Base-by-base conservation (phyloP, 2,329 filamentous ascomycete species). In the Penicillium sp. region DNA sequence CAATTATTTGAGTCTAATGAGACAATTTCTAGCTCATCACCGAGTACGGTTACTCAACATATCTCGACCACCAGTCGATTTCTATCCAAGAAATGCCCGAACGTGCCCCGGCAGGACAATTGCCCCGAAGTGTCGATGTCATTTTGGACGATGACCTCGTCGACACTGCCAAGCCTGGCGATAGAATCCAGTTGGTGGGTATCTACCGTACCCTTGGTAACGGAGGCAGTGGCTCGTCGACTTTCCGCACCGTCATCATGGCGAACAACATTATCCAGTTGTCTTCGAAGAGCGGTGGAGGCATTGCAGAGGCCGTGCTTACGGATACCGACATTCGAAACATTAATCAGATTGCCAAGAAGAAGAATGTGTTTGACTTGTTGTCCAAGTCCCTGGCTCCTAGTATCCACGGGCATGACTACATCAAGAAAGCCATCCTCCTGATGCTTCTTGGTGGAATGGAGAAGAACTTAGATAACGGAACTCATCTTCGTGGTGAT, bases 61-160 rank as follows among this genome's bases (percentile, higher is more conserved):
- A 96, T 72, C 81, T 91, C 64, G 93, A 98, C 67, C 93, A 98
- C 66, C 93, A 98, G 69, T 95, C 88, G 15, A 88, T 98, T 53
- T 96, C 91, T 0, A 96, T 98, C 58, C 93, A 98, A 72, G 93
- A 98, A 74, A 98, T 98, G 93, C 93, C 93, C 0, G 93, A 98
- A 70, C 79, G 91, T 60, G 93, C 93, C 2, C 93, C 93, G 47
- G 91, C 93, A 52, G 93, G 93, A 46, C 93, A 97, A 75, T 79
- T 98, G 56, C 93, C 93, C 52, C 84, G 93, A 47, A 89, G 91
- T 49, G 93, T 98, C 17, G 93, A 98, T 70, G 90, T 97, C 13
- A 90, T 98, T 59, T 75, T 98, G 57, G 93, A 98, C 66, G 93
- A 98, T 67, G 93, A 98, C 66, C 77, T 98, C 46, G 93, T 97